Evolutionary conservation across 805 yeast species (phyloP), one percentile per base, ranked within the genome.

Genomic region (Sugiyamaella marilandica): DNA sequence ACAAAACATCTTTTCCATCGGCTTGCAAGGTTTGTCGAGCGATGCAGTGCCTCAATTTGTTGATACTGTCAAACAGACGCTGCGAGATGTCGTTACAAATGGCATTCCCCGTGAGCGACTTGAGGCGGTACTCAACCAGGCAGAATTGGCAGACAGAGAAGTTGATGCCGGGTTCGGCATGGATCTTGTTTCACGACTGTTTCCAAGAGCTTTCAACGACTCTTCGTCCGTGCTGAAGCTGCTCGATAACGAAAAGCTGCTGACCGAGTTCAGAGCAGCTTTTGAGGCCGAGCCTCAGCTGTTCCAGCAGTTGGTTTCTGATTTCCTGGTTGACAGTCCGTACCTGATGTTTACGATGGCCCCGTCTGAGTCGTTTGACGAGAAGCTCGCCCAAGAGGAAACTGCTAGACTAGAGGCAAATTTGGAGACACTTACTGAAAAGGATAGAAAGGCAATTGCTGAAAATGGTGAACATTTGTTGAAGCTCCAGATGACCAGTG

Each of bases 91-190:
- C 10, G 65, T 73, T 10, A 65, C 65, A 19, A 64, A 64, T 3
- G 77, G 78, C 1, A 80, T 86, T 60, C 78, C 82, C 9, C 71
- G 72, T 14, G 64, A 74, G 13, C 81, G 88, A 61, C 78, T 94
- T n/a, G 84, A 86, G 51, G 98, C 96, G 0, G 80, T 92, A 47
- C 74, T 94, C 36, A 95, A 90, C 67, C 98, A 91, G 66, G 70
- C 90, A 34, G 99, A 94, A 66, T 70, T 94, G 31, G 70, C 82
- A 34, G 84, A 88, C 65, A 88, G 88, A 61, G 91, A 89, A 59
- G 95, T 90, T 57, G 90, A 85, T 60, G 84, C 98, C 0, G 87
- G 87, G 55, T 94, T 89, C 72, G 99, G 99, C 10, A 72, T 94
- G 73, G 82, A 82, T 35, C 66, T 92, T 45, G 73, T 92, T 33